Evolutionary conservation across 768 basidiomycete species (phyloP), one percentile per base, ranked within the genome.

Genomic region (Suillus subaureus): DNA sequence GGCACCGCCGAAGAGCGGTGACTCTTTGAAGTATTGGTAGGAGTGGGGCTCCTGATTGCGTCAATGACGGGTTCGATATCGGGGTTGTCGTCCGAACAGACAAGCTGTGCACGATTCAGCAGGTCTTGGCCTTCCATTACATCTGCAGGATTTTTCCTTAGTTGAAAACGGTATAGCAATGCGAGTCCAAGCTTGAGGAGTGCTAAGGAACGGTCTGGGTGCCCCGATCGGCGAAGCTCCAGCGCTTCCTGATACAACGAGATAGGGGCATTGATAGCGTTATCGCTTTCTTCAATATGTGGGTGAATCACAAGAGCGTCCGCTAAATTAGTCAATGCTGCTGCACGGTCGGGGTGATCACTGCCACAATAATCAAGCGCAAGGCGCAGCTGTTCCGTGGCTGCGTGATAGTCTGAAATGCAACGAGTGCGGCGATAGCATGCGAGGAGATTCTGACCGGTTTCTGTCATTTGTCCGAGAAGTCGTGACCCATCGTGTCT

Each of bases 261-360:
- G 33, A 67, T 70, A 35, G 67, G 23, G 1, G 33, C 15, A 2
- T 57, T 31, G 26, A 61, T 43, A 5, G 39, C 13, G 3, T 2
- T 3, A 6, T 16, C 35, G 4, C 18, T 23, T 8, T 28, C 40
- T 4, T 51, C 33, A 7, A 51, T n/a, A 26, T 62, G 66, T 11
- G 31, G 66, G 2, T 16, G 28, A 43, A 62, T 56, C 23, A 57
- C 63, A 1, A 47, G 4, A n/a, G 62, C 64, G 1, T 8, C 55
- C 4, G 64, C 71, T 4, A 70, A 52, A 40, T 71, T 71, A 13
- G 23, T 70, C 1, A 70, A 47, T 1, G 37, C 66, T n/a, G 58
- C 63, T 2, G 64, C 62, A 16, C 21, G 54, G 42, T 52, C 28
- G 11, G n/a, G 39, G 39, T 65, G 26, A 7, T 23, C 54, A 2